phyloP scores from a whole-genome alignment of 2,329 filamentous ascomycete genomes.

The Monosporascus sp. region DNA sequence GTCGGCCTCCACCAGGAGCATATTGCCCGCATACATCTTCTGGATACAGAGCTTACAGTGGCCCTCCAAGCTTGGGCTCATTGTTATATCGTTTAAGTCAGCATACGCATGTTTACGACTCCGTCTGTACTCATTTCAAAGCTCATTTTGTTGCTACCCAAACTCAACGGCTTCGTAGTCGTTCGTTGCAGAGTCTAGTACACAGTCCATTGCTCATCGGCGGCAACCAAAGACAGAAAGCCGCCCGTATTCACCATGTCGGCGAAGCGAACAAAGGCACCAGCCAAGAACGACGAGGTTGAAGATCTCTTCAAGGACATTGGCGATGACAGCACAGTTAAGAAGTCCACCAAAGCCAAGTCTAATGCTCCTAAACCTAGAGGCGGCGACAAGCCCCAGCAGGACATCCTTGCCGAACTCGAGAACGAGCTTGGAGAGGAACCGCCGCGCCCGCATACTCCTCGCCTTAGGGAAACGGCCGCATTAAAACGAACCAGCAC shows the following conservation, averaged over 20 bases:
- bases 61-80: no score
- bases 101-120: no score
- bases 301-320: slow-evolving; percentile 62
- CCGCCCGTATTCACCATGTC: slow-evolving; percentile 41
- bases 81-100: no score
- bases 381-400: slow-evolving; percentile 37
- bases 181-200: not conserved
- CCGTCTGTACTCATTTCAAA: no score
- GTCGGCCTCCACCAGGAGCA: no score
- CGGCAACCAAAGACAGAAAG: not conserved
- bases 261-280: slow-evolving; percentile 54
- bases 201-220: not conserved
- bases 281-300: slow-evolving; percentile 59
- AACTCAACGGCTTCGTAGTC: no score
- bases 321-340: slow-evolving; percentile 44
- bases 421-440: slow-evolving; percentile 70
- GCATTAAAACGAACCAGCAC: slow-evolving; percentile 46
- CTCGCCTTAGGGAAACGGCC: slow-evolving; percentile 57
- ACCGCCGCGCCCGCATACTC: slow-evolving; percentile 76
- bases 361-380: slow-evolving; percentile 44
- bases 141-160: not conserved
- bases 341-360: slow-evolving; percentile 46
- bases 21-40: no score
- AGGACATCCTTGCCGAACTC: slow-evolving; percentile 83
- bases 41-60: no score